These are phyloP conservation scores for Panicum miliaceum DNA, from an alignment of 176 grass and related monocot genomes.

Conservation along the genomic window DNA sequence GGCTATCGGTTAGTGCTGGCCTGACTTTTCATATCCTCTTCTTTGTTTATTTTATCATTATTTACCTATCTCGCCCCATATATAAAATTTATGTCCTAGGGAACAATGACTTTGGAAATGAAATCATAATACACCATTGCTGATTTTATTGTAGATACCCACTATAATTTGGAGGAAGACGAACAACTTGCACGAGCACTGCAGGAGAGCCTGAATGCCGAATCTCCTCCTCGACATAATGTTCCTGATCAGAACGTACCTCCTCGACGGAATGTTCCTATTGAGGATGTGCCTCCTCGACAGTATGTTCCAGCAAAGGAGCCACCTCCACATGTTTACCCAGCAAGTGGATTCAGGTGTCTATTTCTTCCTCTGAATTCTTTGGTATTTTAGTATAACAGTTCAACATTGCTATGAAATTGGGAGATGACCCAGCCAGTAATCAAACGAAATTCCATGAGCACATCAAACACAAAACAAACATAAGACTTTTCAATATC, in stretches of 20 bases:
- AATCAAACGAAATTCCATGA: not conserved
- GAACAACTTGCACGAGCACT: slow-evolving; percentile 90
- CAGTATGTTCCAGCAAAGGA: slow-evolving; percentile 41
- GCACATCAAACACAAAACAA: not conserved
- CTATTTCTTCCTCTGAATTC: slow-evolving; percentile 23
- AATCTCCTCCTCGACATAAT: slow-evolving; percentile 62
- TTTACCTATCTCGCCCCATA: slow-evolving; percentile 15
- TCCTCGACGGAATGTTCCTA: slow-evolving; percentile 47
- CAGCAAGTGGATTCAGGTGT: slow-evolving; percentile 66
- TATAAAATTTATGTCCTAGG: not conserved
- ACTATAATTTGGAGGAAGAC: slow-evolving; percentile 80
- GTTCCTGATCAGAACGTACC: slow-evolving; percentile 44
- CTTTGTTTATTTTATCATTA: slow-evolving; percentile 28
- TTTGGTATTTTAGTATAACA: slow-evolving; percentile 8
- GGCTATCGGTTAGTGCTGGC: slow-evolving; percentile 65
- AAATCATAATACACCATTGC: slow-evolving; percentile 12
- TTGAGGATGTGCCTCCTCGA: slow-evolving; percentile 44
- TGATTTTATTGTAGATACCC: slow-evolving; percentile 50
- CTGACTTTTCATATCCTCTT: not conserved
- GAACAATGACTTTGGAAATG: slow-evolving; percentile 24
- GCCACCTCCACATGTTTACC: slow-evolving; percentile 33
- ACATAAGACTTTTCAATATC: not conserved
- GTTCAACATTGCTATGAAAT: too few species aligned
- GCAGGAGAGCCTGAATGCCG: slow-evolving; percentile 83
- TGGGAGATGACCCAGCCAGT: not conserved